phyloP scores from a whole-genome alignment of 2,329 filamentous ascomycete genomes.

The Fusarium staphyleae region DNA sequence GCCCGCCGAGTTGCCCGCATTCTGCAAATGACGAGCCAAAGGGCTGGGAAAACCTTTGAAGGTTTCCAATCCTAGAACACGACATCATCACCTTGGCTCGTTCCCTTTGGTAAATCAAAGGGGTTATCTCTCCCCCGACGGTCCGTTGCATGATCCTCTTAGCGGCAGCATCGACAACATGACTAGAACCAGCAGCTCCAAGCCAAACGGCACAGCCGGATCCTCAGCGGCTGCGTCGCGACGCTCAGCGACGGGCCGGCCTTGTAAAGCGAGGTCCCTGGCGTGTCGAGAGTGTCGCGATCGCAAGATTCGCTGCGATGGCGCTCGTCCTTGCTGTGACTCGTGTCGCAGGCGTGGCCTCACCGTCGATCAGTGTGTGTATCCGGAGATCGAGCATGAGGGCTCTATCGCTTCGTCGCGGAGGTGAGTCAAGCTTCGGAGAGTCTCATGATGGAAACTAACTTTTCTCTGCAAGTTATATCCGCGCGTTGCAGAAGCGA shows the following conservation, averaged over 20 bases:
- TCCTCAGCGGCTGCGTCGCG: conserved; percentile 30
- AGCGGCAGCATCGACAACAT: not conserved
- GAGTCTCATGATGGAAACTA: conserved; percentile 4
- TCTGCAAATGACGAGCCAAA: conserved; percentile 9
- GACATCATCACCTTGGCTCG: not conserved
- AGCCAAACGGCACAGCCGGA: conserved; percentile 21
- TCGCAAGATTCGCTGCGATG: conserved; percentile 42
- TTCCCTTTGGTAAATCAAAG: conserved; percentile 1
- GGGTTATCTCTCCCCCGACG: not conserved
- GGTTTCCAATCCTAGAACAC: not conserved
- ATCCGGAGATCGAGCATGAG: conserved; percentile 42
- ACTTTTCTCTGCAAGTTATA: conserved; percentile 28
- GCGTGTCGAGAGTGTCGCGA: conserved; percentile 42
- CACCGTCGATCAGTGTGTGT: conserved; percentile 37
- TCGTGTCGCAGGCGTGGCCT: conserved; percentile 38
- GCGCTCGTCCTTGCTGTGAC: conserved; percentile 39
- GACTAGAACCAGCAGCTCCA: conserved; percentile 13
- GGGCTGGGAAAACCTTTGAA: conserved; percentile 1
- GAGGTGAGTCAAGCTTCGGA: conserved; percentile 30
- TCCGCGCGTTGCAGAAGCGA: conserved; percentile 39
- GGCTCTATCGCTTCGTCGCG: conserved; percentile 41
- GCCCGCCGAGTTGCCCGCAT: conserved; percentile 1
- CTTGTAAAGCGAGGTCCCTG: conserved; percentile 40
- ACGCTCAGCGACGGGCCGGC: conserved; percentile 31
- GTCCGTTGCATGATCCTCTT: not conserved